Base-by-base conservation (phyloP, 2,329 filamentous ascomycete species). In the Epichloe aotearoae region DNA sequence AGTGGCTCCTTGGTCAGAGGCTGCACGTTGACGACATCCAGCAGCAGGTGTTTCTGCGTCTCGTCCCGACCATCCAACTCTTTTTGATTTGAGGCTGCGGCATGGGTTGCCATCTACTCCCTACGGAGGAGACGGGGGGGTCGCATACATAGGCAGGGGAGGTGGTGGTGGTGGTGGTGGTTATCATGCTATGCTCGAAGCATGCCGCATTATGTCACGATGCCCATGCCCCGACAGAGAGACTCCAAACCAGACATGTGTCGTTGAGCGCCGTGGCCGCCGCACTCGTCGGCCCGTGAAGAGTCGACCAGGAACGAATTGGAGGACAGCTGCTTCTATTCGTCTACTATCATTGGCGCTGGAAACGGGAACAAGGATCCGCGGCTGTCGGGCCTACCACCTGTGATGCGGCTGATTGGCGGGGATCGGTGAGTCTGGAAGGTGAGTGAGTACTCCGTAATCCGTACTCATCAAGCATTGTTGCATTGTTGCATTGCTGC, bases 1-100 rank as follows among this genome's bases (percentile, higher is more conserved):
- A 38, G 33, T 23, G 30, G 11, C 30, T 30, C 30, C 30, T 30
- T 33, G 30, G 12, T 7, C 17, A n/a, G 34, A n/a, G 49, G 53
- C 58, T 59, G 58, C 58, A 54, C 51, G 55, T 55, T 59, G 56
- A 59, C 56, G 56, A 58, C 57, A 59, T 55, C 47, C 43, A 47
- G 48, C 51, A 36, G 53, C 54, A 49, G 47, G 20, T 39, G 19
- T 47, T 37, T 30, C 34, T 43, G 46, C 48, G 45, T 50, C 55
- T 52, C 49, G 47, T 53, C 50, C 54, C 53, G 53, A 56, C 55
- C 50, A 53, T 51, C 53, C 49, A 55, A 57, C 50, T 36, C 11
- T 26, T 23, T 30, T 30, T 30, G 8, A 30, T 30, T 33, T 44
- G 52, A 26, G 51, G 33, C 40, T 38, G 26, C 36, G 38, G 42